Percentiles rank a stretch among this genome's conserved stretches.
phyloP scores from a whole-genome alignment of 805 yeast genomes.

The Yarrowia bubula region DNA sequence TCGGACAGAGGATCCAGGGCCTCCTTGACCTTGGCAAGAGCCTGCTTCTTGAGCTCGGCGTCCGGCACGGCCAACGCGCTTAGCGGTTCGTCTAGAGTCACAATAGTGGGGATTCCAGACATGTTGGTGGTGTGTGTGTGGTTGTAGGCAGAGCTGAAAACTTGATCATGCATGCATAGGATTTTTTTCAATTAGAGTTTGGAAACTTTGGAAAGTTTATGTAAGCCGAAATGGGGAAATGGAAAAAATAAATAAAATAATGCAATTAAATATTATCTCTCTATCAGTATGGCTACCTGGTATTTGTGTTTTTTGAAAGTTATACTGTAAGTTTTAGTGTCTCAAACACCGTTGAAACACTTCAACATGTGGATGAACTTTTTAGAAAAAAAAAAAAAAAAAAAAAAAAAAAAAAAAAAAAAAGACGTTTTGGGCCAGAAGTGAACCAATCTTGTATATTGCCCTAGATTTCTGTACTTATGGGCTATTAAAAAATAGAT shows the following conservation, averaged over 20 bases:
- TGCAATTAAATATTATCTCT: too few relatives aligned
- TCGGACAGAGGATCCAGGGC: slow-evolving; percentile 59
- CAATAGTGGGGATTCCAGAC: slow-evolving; percentile 8
- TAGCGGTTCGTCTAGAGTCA: slow-evolving; percentile 17
- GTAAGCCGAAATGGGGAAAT: background rate
- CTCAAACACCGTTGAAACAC: too few relatives aligned
- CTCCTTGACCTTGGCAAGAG: slow-evolving; percentile 42
- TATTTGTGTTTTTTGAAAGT: too few relatives aligned
- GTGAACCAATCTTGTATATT: too few relatives aligned
- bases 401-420: too few relatives aligned
- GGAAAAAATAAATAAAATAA: background rate
- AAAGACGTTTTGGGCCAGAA: too few relatives aligned
- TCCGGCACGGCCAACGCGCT: slow-evolving; percentile 16
- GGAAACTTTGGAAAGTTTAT: background rate
- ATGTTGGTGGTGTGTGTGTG: background rate
- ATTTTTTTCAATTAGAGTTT: background rate
- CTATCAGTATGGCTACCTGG: too few relatives aligned
- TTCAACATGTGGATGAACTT: too few relatives aligned
- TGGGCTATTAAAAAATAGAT: too few relatives aligned
- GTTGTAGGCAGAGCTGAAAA: background rate
- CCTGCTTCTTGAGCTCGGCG: slow-evolving; percentile 29
- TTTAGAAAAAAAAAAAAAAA: too few relatives aligned
- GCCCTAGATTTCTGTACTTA: too few relatives aligned
- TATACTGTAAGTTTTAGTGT: too few relatives aligned
- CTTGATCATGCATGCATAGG: background rate